Conservation (phyloP, 371 early-diverging fungal species). For the Mortierella sp. region DNA sequence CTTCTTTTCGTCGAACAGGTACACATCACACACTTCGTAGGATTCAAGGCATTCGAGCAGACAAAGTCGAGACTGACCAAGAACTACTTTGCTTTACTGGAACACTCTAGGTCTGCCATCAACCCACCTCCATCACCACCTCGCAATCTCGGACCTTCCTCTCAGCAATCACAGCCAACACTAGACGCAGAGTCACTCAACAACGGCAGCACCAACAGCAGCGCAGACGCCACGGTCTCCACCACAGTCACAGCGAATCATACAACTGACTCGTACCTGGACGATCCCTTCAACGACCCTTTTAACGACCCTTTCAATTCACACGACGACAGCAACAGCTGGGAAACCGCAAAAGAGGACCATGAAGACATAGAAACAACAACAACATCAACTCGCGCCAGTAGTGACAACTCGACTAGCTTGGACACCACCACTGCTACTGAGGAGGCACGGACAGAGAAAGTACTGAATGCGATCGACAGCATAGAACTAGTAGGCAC, state of each 20-base stretch:
- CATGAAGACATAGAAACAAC: not conserved
- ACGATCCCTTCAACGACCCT: not conserved
- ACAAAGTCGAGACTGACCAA: not conserved
- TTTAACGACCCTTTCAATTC: slow-evolving; percentile 11
- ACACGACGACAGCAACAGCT: slow-evolving; percentile 6
- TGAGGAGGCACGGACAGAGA: slow-evolving; percentile 2
- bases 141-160: not conserved
- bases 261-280: slow-evolving; percentile 6
- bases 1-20: slow-evolving; percentile 20
- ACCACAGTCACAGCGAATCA: not conserved
- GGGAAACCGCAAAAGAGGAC: not conserved
- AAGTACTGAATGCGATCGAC: slow-evolving; percentile 21
- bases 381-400: not conserved
- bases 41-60: not conserved
- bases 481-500: slow-evolving; percentile 17
- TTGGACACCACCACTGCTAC: not conserved
- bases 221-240: not conserved
- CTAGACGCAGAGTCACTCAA: not conserved
- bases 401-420: not conserved
- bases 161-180: not conserved
- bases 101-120: not conserved
- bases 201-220: not conserved
- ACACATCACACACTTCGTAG: not conserved
- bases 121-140: slow-evolving; percentile 13
- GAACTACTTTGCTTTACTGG: not conserved